phyloP scores from a whole-genome alignment of 2,329 filamentous ascomycete genomes.

The Zalaria obscura region DNA sequence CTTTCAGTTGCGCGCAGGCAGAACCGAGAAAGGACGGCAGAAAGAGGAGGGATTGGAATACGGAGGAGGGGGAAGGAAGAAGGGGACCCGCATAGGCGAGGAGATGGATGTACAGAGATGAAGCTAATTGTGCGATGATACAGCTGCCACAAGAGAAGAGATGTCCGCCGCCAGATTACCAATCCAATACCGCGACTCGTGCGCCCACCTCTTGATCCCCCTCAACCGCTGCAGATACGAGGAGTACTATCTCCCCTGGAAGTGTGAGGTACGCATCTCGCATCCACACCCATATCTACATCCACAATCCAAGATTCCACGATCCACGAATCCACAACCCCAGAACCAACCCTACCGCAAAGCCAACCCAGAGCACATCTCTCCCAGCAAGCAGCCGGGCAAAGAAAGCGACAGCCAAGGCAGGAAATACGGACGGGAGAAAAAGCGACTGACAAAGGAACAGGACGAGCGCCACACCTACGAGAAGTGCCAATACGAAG shows the following conservation, averaged over 20 bases:
- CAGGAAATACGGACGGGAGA: not conserved
- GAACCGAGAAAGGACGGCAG: no score
- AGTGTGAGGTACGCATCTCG: conserved; percentile 63
- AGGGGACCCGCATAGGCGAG: no score
- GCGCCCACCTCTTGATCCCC: conserved; percentile 86
- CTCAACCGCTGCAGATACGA: conserved; percentile 89
- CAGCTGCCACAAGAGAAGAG: conserved; percentile 73
- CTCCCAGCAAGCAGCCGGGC: no score
- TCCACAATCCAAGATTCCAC: not conserved
- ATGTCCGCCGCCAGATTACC: conserved; percentile 88
- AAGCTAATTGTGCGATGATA: conserved; percentile 6
- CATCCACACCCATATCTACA: not conserved
- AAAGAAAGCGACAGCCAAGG: no score
- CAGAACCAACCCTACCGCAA: no score
- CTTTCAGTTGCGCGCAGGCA: no score
- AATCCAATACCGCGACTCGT: conserved; percentile 85
- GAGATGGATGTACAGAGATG: no score
- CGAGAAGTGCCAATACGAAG: conserved; percentile 98
- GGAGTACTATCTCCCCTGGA: conserved; percentile 92
- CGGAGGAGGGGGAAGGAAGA: no score
- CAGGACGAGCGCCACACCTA: conserved; percentile 95
- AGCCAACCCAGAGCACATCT: no score
- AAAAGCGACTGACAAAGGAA: not conserved
- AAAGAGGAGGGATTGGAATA: no score
- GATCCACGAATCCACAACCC: no score